Evolutionary conservation across 768 basidiomycete genomes (phyloP), one percentile per base, ranked within the genome.

Genomic region (Termitomyces sp.): DNA sequence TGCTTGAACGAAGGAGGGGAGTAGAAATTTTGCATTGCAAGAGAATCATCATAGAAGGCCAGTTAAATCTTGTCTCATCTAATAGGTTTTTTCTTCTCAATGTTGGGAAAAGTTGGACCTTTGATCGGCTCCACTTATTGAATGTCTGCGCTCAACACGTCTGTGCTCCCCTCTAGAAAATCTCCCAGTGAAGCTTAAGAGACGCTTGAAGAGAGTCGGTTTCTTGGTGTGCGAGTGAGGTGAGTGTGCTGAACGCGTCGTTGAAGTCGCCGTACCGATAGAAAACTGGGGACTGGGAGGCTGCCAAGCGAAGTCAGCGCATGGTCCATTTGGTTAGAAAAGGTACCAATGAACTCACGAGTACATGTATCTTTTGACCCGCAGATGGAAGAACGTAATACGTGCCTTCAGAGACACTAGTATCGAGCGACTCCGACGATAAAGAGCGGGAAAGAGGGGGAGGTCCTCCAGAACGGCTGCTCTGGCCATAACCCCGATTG

Each of bases 281-380:
- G 84, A 85, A 28, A 77, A 73, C 40, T 80, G 79, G 63, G 82
- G 77, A 66, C 72, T 74, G 41, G 74, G 71, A 55, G 68, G 58
- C 77, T 78, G 59, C 63, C 65, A 56, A n/a, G 28, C 32, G 7
- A 35, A 14, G 47, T 55, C 14, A 14, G 23, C 35, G 40, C 52
- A 57, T 48, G 51, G 14, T 60, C 16, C 23, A 49, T 36, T 26
- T 20, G 8, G 18, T 20, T 14, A 10, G 5, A 50, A 54, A 56
- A 32, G 48, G 61, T 58, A 36, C 51, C 51, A 64, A 30, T 52
- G 66, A 28, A 80, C 89, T 79, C 72, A 89, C 89, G 66, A 90
- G 78, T 61, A 88, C 79, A 69, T 86, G 87, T 58, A 89, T 81
- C 65, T 89, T 91, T 68, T 88, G 87, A n/a, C 86, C 85, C 12